Evolutionary conservation across 164 flowering plant species (phyloP).

Genomic region (Annona cherimola): DNA sequence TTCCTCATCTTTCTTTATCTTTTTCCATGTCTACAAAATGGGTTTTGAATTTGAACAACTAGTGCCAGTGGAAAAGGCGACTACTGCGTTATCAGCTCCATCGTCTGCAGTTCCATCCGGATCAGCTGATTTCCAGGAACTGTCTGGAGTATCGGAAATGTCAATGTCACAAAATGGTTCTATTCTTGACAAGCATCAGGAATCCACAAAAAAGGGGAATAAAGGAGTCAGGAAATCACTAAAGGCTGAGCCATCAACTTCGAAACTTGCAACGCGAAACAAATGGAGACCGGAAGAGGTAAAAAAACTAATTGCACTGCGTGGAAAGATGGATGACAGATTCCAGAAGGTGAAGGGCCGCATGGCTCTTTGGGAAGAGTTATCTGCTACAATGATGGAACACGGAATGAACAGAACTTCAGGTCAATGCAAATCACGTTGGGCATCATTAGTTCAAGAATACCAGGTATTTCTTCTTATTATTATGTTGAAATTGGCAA

Average conservation of each 20-base stretch:
- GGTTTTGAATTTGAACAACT: slow-evolving; percentile 20
- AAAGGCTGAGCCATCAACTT: slow-evolving; percentile 24
- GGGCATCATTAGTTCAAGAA: slow-evolving; percentile 85
- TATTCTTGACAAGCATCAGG: slow-evolving; percentile 20
- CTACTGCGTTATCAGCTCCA: slow-evolving; percentile 24
- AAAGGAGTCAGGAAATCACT: neutral
- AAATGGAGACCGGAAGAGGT: slow-evolving; percentile 92
- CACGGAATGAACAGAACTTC: slow-evolving; percentile 62
- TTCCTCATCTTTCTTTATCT: no score
- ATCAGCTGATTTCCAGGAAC: slow-evolving; percentile 41
- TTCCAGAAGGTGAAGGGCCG: slow-evolving; percentile 80
- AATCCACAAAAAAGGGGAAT: slow-evolving; percentile 8
- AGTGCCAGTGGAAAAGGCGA: slow-evolving; percentile 34
- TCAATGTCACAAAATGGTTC: slow-evolving; percentile 23
- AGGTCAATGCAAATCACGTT: slow-evolving; percentile 88
- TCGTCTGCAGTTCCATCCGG: slow-evolving; percentile 21
- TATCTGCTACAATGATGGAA: slow-evolving; percentile 45
- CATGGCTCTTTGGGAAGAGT: slow-evolving; percentile 97
- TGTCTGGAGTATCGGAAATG: slow-evolving; percentile 27
- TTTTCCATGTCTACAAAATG: slow-evolving; percentile 2
- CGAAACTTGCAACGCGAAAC: slow-evolving; percentile 56
- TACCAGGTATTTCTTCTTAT: slow-evolving; percentile 58
- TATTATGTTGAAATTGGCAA: neutral
- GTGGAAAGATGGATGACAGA: slow-evolving; percentile 60
- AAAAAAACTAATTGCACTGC: slow-evolving; percentile 59